A percentile compares a stretch with the other conserved stretches of the same genome.
Conservation (phyloP, 1,284 basidiomycete genomes). For the Neonothopanus nambi region DNA sequence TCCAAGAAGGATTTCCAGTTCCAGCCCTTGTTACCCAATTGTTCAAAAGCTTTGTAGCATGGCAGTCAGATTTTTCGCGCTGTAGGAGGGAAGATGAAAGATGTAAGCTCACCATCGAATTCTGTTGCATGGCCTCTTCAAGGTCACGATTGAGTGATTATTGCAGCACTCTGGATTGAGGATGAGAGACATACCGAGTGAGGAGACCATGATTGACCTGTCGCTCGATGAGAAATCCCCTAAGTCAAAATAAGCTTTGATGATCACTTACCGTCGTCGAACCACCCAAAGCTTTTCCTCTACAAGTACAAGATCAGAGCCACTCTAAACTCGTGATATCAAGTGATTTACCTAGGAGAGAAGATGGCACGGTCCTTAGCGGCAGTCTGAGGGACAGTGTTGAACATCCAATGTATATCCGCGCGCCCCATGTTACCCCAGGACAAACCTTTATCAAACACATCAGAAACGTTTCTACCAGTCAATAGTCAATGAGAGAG, state of each 20-base stretch:
- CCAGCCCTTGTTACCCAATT: constrained; percentile 9
- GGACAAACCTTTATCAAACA: neutral
- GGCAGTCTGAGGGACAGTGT: neutral
- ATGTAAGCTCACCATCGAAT: neutral
- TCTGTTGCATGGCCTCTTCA: neutral
- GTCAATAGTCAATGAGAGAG: neutral
- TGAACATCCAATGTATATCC: neutral
- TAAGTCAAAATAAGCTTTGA: neutral
- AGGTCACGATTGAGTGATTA: neutral
- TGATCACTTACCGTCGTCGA: neutral
- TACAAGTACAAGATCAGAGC: neutral
- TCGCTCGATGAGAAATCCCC: neutral
- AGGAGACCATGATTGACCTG: neutral
- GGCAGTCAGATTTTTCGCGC: neutral
- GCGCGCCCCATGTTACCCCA: too few species aligned
- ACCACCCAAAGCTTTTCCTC: constrained; percentile 8
- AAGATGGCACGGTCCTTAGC: neutral
- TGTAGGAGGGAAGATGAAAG: neutral
- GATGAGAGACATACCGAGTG: neutral
- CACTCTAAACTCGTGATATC: neutral
- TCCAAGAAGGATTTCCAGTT: constrained; percentile 13
- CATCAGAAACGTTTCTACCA: neutral
- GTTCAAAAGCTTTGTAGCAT: constrained; percentile 6
- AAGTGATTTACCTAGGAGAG: neutral
- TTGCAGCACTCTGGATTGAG: neutral